Base-by-base conservation (phyloP, 2,329 filamentous ascomycete genomes). In the Colletotrichum lini region DNA sequence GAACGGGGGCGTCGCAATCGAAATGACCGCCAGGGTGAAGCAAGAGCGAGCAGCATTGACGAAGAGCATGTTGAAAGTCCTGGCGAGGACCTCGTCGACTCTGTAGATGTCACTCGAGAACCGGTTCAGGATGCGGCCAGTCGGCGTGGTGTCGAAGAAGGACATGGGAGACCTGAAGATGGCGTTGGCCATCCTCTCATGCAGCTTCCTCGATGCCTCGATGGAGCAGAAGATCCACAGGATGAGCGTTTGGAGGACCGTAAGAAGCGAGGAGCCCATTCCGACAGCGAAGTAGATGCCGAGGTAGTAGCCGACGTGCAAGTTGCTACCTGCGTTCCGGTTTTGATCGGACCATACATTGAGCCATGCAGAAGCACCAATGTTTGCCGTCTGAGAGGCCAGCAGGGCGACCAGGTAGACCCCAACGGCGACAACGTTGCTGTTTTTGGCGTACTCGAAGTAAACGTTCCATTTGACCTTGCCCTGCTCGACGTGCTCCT, bases 211-310 rank as follows among this genome's bases (percentile, higher is more conserved):
- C 23, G 96, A 98, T 61, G 96, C 96, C 91, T 99, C 96, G 73
- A 99, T 99, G 5, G 96, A 98, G 84, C 97, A 99, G 84, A 99
- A 98, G 75, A 99, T 98, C 96, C 96, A 99, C 38, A 99, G 87
- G 74, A 99, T 95, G 76, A 99, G 85, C 7, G 96, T 98, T 82
- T 98, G 96, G 40, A 97, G 79, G 52, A 98, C 94, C 3, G 97
- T 96, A 74, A 99, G 86, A 53, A 90, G 87, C 50, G 96, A 93
- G 35, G 94, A 92, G 42, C 96, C 96, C 62, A 99, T 89, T 58
- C 96, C 97, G 82, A 99, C 94, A 18, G 93, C 94, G 82, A 99
- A 96, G 84, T 99, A 99, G 74, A 99, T 90, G 69, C 96, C 94
- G 78, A 99, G 93, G 79, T 95, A 99, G 82, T 94, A 97, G 76